A percentile compares a stretch with the other conserved stretches of the same genome.
phyloP scores from a whole-genome alignment of 1,284 basidiomycete species.

The Ustilago tritici region DNA sequence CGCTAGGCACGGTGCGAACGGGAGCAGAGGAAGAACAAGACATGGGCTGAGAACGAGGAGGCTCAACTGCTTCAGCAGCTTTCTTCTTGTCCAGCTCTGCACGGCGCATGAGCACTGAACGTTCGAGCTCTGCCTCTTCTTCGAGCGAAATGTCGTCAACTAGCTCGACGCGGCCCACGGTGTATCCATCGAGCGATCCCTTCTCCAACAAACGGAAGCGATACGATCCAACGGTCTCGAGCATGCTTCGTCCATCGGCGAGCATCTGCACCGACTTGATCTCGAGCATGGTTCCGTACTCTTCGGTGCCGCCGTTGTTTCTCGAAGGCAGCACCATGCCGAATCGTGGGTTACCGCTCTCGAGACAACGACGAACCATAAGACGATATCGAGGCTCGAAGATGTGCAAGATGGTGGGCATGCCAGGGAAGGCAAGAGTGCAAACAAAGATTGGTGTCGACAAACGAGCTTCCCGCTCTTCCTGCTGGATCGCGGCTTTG shows the following conservation, averaged over 20 bases:
- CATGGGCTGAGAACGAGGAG: constrained; percentile 17
- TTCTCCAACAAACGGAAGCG: constrained; percentile 86
- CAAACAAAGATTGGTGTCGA: constrained; percentile 92
- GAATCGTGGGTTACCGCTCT: constrained; percentile 79
- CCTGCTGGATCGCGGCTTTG: constrained; percentile 76
- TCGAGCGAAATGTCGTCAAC: constrained; percentile 56
- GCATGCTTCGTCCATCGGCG: constrained; percentile 87
- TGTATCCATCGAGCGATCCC: constrained; percentile 82
- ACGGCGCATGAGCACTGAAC: constrained; percentile 32
- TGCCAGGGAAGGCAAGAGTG: constrained; percentile 87
- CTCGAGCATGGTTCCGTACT: constrained; percentile 93
- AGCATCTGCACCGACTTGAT: constrained; percentile 88
- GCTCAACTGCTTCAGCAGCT: constrained; percentile 21
- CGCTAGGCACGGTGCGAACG: constrained; percentile 1
- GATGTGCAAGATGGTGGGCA: constrained; percentile 89
- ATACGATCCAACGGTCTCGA: constrained; percentile 85
- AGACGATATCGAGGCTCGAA: constrained; percentile 91
- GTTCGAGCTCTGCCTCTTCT: constrained; percentile 54
- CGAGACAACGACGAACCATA: constrained; percentile 91
- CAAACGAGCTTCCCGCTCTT: constrained; percentile 81
- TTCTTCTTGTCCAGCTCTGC: constrained; percentile 39
- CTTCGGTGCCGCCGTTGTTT: constrained; percentile 71
- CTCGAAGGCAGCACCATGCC: constrained; percentile 87
- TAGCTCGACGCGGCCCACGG: constrained; percentile 81
- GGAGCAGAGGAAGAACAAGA: constrained; percentile 25